Conservation (phyloP, 1,284 basidiomycete genomes). For the Chalciporus piperatoides region DNA sequence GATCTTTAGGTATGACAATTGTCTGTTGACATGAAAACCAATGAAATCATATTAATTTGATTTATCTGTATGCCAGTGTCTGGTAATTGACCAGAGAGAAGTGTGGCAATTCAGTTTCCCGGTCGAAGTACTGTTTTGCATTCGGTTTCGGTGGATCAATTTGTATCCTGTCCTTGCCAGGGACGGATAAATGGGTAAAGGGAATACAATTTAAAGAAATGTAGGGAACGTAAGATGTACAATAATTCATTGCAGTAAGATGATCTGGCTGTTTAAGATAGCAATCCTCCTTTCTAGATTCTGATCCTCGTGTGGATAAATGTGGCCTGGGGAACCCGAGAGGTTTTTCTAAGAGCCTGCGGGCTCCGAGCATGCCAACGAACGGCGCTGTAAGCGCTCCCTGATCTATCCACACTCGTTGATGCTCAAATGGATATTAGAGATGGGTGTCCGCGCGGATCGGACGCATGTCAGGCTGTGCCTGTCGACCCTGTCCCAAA, state of each 20-base stretch:
- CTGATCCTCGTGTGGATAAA: no score
- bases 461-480: neutral
- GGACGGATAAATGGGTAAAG: neutral
- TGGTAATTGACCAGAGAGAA: no score
- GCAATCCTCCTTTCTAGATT: neutral
- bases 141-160: no score
- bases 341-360: neutral
- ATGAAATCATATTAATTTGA: no score
- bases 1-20: no score
- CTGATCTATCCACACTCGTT: neutral
- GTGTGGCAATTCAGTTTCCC: no score
- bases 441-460: conserved; percentile 1
- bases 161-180: conserved; percentile 40
- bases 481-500: neutral
- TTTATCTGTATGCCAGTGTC: no score
- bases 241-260: neutral
- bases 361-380: no score
- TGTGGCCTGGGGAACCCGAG: neutral
- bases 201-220: neutral
- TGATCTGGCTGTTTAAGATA: neutral
- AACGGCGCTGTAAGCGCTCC: no score
- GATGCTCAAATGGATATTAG: neutral
- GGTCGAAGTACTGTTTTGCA: no score
- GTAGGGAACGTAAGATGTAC: neutral
- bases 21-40: no score